Evolutionary conservation across 495 filamentous ascomycete species (phyloP), one percentile per base, ranked within the genome.

Genomic region (Amphirosellinia nigrospora): DNA sequence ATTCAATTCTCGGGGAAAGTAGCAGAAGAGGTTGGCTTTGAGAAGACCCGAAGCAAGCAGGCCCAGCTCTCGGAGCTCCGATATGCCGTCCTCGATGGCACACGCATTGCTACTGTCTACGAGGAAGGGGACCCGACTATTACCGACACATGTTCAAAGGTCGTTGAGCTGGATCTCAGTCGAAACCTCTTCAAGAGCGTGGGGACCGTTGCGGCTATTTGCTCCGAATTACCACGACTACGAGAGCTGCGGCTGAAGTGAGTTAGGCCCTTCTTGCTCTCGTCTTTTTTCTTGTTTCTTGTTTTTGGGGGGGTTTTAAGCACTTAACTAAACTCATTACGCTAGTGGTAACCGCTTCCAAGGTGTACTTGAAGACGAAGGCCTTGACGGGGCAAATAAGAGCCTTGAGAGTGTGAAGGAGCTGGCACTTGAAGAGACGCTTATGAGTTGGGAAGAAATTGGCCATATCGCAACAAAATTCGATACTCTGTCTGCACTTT

Each of bases 1-100:
- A 92, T 97, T 66, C 74, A 85, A 36, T 90, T 98, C 72, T 93
- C 91, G 58, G 89, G 78, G 23, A 99, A 99, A 78, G 86, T 96
- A 30, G 94, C 92, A 26, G 92, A 99, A 81, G 96, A 98, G 82
- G 88, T 99, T 28, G 96, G 96, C 52, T 98, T 98, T 76, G 94
- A 96, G 64, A 97, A 97, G 83, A 94, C 97, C 71, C 85, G 91
- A 32, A 86, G 86, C 69, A 87, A 94, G 80, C 89, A 94, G 64
- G 90, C 93, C 2, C 86, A 92, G 77, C 83, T 98, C 28, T 81
- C 89, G 56, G 91, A 94, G 74, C 84, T 98, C 69, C 88, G 85
- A 66, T 89, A 94, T 70, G 91, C 97, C 48, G 82, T 98, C 19
- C 84, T 99, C 5, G 94, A 98, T 81, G 90, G 90, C 2, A 74